Evolutionary conservation across 345 rosid species (phyloP).

Genomic region (Odontarrhena argentea): DNA sequence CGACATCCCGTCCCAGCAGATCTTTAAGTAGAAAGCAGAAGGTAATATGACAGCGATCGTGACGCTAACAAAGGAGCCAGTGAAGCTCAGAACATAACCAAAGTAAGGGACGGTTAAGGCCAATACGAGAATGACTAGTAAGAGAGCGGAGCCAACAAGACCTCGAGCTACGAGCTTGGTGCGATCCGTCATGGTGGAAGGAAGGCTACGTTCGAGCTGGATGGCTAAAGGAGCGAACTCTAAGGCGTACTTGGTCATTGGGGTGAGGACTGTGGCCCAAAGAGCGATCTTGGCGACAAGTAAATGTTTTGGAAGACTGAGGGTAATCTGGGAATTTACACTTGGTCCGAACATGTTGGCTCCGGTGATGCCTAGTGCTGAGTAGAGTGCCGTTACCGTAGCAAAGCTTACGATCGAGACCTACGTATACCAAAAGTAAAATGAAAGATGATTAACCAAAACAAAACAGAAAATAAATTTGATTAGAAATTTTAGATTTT

Average conservation of each 20-base stretch:
- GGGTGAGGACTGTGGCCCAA: conserved; percentile 79
- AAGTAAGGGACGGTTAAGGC: conserved; percentile 70
- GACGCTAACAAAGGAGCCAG: conserved; percentile 68
- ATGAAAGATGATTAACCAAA: no score
- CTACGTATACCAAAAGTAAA: not conserved
- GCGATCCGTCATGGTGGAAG: conserved; percentile 45
- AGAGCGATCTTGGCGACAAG: conserved; percentile 67
- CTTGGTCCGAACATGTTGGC: conserved; percentile 67
- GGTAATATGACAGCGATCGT: conserved; percentile 59
- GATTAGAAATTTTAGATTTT: no score
- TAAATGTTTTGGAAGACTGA: conserved; percentile 62
- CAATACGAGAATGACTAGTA: conserved; percentile 52
- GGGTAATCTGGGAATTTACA: conserved; percentile 70
- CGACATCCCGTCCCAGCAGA: conserved; percentile 52
- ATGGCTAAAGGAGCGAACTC: conserved; percentile 79
- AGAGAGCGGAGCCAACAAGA: conserved; percentile 53
- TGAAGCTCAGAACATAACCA: conserved; percentile 67
- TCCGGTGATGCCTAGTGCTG: conserved; percentile 65
- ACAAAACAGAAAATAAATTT: no score
- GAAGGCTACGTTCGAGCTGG: conserved; percentile 62
- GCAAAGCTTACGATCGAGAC: conserved; percentile 76
- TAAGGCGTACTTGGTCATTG: conserved; percentile 80
- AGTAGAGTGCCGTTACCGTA: conserved; percentile 53
- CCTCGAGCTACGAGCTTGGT: conserved; percentile 53
- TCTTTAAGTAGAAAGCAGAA: conserved; percentile 64